Conservation (phyloP, 148 eudicot genomes). For the Fallopia convolvulus region DNA sequence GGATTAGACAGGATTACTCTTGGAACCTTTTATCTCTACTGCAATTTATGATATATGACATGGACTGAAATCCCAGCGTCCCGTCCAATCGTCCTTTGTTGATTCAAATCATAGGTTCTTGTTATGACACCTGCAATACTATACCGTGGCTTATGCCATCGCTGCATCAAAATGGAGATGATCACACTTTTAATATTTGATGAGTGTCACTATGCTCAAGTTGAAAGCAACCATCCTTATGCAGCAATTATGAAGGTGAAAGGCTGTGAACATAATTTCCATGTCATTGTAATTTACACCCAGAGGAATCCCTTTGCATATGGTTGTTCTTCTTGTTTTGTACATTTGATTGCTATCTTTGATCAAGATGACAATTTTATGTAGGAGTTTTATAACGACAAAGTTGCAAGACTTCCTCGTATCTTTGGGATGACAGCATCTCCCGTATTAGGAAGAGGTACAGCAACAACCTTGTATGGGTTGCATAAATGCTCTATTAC, state of each 20-base stretch:
- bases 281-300: background rate
- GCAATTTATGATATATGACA: background rate
- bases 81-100: background rate
- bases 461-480: background rate
- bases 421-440: conserved; percentile 99
- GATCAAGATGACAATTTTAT: conserved; percentile 11
- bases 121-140: conserved; percentile 92
- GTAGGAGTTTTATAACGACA: conserved; percentile 65
- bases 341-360: conserved; percentile 10
- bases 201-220: conserved; percentile 96
- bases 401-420: conserved; percentile 55
- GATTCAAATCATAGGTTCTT: conserved; percentile 46
- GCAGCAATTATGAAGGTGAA: conserved; percentile 96
- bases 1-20: background rate
- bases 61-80: background rate
- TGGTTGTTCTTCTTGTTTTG: background rate
- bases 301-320: background rate
- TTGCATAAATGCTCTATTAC: background rate
- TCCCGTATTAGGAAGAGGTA: conserved; percentile 88
- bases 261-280: background rate
- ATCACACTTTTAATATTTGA: conserved; percentile 90
- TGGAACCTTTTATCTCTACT: background rate
- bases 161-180: conserved; percentile 76
- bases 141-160: conserved; percentile 53
- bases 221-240: conserved; percentile 86